phyloP scores from a whole-genome alignment of 768 basidiomycete genomes.

The Agrocybe chaxingu region DNA sequence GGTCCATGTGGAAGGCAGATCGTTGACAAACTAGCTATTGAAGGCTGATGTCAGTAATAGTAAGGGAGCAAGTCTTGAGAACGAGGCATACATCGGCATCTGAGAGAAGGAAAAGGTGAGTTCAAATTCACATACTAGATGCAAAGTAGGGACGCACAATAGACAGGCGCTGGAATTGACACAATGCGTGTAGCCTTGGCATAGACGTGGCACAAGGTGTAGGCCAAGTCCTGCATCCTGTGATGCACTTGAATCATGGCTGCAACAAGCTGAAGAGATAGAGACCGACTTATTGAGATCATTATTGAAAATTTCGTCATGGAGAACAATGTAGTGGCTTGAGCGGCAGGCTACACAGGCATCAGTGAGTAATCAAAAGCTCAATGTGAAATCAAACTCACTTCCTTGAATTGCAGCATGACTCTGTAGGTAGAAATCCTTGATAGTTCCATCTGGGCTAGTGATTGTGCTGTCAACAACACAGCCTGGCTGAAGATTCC shows the following conservation, averaged over 20 bases:
- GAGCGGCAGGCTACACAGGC: slow-evolving; percentile 15
- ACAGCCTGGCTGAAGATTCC: slow-evolving; percentile 51
- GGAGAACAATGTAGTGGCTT: slow-evolving; percentile 24
- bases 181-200: slow-evolving; percentile 29
- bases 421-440: slow-evolving; percentile 56
- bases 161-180: slow-evolving; percentile 28
- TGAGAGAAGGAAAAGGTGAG: not conserved
- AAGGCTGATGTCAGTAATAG: no score
- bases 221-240: slow-evolving; percentile 22
- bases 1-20: no score
- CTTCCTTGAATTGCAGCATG: slow-evolving; percentile 56
- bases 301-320: slow-evolving; percentile 18
- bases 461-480: slow-evolving; percentile 39
- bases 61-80: no score
- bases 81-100: slow-evolving; percentile 10
- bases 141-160: slow-evolving; percentile 20
- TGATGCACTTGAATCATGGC: not conserved
- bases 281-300: slow-evolving; percentile 6
- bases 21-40: no score
- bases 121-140: not conserved
- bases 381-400: slow-evolving; percentile 21
- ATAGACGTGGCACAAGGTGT: slow-evolving; percentile 23
- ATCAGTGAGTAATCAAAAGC: not conserved
- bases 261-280: not conserved
- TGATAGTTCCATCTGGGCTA: slow-evolving; percentile 33